Conservation (phyloP, 192 early-diverging fungal species). For the Spinellus fusiger region DNA sequence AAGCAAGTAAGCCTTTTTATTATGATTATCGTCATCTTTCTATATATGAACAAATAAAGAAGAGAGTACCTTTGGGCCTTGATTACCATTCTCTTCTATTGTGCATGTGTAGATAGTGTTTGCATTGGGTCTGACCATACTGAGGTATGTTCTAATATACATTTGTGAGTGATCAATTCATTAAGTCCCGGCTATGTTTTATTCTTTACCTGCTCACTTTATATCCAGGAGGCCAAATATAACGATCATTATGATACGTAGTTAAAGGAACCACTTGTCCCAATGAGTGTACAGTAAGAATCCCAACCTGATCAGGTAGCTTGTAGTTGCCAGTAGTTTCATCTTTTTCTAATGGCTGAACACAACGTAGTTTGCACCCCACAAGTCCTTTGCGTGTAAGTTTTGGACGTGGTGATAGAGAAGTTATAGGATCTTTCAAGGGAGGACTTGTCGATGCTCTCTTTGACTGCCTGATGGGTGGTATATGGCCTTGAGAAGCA, state of each 20-base stretch:
- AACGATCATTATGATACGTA: conserved; percentile 85
- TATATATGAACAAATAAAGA: background rate
- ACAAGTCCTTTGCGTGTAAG: conserved; percentile 14
- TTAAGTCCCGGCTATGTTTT: background rate
- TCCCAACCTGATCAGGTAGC: conserved; percentile 75
- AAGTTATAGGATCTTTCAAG: background rate
- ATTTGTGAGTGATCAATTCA: background rate
- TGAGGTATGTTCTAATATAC: conserved; percentile 40
- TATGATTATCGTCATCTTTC: background rate
- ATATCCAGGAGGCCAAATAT: conserved; percentile 94
- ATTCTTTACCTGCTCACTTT: conserved; percentile 42
- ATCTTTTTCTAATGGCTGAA: conserved; percentile 48
- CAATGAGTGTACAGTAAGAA: conserved; percentile 64
- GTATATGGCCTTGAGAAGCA: too few relatives aligned
- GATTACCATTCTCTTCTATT: conserved; percentile 71
- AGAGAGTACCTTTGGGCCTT: conserved; percentile 45
- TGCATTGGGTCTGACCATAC: conserved; percentile 42
- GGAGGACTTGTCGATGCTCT: too few relatives aligned
- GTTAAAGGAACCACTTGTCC: conserved; percentile 71
- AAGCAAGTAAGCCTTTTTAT: background rate
- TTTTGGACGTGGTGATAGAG: conserved; percentile 21
- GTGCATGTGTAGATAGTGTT: conserved; percentile 66
- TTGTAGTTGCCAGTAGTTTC: conserved; percentile 56
- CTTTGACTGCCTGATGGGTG: too few relatives aligned
- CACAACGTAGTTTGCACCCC: conserved; percentile 26